A percentile compares a stretch with the other conserved stretches of the same genome.
phyloP scores from a whole-genome alignment of 1,284 basidiomycete species.

The Dichomitus squalens region DNA sequence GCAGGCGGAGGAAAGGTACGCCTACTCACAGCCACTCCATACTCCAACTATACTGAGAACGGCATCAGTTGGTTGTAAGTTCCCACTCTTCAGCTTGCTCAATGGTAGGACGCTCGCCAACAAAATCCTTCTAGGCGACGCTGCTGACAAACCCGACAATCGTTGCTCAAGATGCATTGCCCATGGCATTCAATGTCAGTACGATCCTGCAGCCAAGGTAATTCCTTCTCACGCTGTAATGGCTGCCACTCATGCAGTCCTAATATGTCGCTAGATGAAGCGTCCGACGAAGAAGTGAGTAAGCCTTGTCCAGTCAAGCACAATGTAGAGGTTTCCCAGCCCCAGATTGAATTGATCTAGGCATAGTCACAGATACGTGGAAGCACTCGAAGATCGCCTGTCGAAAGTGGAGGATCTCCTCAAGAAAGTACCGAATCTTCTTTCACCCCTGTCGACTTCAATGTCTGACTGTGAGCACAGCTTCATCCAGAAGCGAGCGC shows the following conservation, averaged over 20 bases:
- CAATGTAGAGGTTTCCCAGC: not conserved
- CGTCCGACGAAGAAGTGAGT: not conserved
- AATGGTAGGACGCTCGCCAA: not conserved
- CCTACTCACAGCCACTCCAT: conserved; percentile 4
- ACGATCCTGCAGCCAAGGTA: conserved; percentile 46
- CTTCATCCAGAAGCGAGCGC: conserved; percentile 40
- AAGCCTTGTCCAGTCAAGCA: not conserved
- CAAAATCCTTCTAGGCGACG: conserved; percentile 26
- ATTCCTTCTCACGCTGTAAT: not conserved
- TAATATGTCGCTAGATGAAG: not conserved
- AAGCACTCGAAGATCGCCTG: not conserved
- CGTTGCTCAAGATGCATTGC: conserved; percentile 79
- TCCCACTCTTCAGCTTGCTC: not conserved
- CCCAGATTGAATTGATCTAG: not conserved
- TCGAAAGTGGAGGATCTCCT: not conserved
- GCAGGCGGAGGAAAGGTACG: conserved; percentile 74
- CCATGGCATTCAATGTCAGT: conserved; percentile 76
- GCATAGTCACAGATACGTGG: not conserved
- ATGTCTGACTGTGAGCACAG: not conserved
- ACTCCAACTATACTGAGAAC: not conserved
- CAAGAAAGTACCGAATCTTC: not conserved
- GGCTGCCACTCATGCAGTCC: not conserved
- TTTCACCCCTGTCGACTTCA: not conserved
- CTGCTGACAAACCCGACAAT: conserved; percentile 54
- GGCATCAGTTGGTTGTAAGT: conserved; percentile 4